Evolutionary conservation across 2,329 filamentous ascomycete species (phyloP), one percentile per base, ranked within the genome.

Genomic region (Alternaria angustiovoidea): DNA sequence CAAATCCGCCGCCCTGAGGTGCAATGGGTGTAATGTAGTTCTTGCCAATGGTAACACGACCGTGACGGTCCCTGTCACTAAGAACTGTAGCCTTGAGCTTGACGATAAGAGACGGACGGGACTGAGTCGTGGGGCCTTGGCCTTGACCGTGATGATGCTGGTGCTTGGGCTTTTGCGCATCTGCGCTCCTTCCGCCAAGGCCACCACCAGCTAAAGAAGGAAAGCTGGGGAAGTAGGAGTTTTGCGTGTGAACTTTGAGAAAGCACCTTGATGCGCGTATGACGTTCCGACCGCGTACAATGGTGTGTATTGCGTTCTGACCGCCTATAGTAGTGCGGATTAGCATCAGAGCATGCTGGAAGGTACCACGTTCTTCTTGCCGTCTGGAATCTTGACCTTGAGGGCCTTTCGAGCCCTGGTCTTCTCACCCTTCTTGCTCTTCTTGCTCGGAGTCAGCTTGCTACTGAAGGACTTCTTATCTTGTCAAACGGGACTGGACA

Each of bases 181-280:
- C 24, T 26, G 24, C 24, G 7, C 24, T 7, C 47, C 74, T 63
- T 20, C 69, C 69, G 51, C 66, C 68, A 44, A 76, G 75, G 62
- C 69, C 71, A 61, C 68, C 70, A 47, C 70, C 68, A 22, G 74
- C 68, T 12, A 74, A 70, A 8, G 70, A 71, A 30, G 71, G 61
- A 38, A 75, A 67, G 65, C 71, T 77, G 24, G 84, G 73, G 61
- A 86, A 86, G 66, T 83, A 85, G 0, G 85, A 84, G 63, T 85
- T 84, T 49, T 78, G 71, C 7, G 69, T 66, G 32, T 30, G 28
- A 11, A 11, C 28, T 30, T 11, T 11, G 28, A 30, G 28, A 4
- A 12, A 4, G 2, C 28, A 30, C 28, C 8, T 11, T 30, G 28
- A 30, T 11, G 28, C 12, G 28, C 5, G 28, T 30, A 11, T 30